phyloP scores from a whole-genome alignment of 352 stramenopile genomes.

The Phytophthora crassamura region DNA sequence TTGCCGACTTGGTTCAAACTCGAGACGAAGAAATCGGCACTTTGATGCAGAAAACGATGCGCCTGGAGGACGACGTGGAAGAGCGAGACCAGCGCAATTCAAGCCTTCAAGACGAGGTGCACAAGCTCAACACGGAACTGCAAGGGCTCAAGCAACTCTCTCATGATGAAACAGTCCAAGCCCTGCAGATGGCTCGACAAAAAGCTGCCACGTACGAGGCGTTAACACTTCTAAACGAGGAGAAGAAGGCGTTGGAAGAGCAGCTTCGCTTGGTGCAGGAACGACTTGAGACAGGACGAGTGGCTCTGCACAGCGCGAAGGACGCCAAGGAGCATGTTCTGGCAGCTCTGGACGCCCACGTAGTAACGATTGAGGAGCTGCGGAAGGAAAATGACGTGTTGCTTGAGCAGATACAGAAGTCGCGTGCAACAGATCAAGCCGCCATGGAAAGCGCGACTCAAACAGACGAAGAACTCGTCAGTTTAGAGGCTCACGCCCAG shows the following conservation, averaged over 20 bases:
- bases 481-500: constrained; percentile 11
- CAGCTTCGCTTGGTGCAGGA: constrained; percentile 37
- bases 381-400: constrained; percentile 38
- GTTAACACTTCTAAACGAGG: constrained; percentile 59
- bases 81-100: constrained; percentile 29
- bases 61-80: constrained; percentile 45
- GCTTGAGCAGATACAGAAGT: constrained; percentile 3
- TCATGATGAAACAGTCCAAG: constrained; percentile 79
- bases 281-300: constrained; percentile 26
- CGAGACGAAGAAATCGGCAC: constrained; percentile 54
- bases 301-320: constrained; percentile 22
- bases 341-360: constrained; percentile 13
- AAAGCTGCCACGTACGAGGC: constrained; percentile 70
- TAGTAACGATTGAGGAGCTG: constrained; percentile 32
- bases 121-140: constrained; percentile 38
- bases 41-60: constrained; percentile 56
- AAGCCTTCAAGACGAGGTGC: constrained; percentile 39
- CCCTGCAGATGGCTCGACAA: constrained; percentile 67
- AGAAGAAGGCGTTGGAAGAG: constrained; percentile 58
- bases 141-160: constrained; percentile 55
- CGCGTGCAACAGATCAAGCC: neutral
- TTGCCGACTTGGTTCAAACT: constrained; percentile 25
- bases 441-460: constrained; percentile 1
- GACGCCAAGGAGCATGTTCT: constrained; percentile 22
- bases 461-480: constrained; percentile 24